These are phyloP conservation scores for Torulaspora globosa DNA, from an alignment of 1,139 yeast species.

Conservation along the genomic window DNA sequence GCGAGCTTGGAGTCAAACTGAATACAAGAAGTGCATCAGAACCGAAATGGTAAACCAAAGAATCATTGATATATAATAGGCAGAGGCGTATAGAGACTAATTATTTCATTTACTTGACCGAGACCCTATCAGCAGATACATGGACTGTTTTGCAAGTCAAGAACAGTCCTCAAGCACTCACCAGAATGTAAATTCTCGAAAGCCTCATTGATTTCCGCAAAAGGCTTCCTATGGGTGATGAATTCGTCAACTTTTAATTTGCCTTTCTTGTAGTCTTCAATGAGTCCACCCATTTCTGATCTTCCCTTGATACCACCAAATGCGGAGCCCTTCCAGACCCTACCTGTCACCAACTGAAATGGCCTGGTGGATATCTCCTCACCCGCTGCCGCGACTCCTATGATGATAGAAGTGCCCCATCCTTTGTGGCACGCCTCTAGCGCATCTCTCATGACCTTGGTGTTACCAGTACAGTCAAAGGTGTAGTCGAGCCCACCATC, in stretches of 20 bases:
- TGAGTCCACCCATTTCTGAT: slow-evolving; percentile 87
- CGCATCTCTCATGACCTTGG: slow-evolving; percentile 89
- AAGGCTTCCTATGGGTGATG: slow-evolving; percentile 81
- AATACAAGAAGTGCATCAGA: slow-evolving; percentile 21
- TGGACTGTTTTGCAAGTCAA: slow-evolving; percentile 37
- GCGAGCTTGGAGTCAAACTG: slow-evolving; percentile 16
- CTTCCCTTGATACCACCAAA: slow-evolving; percentile 99
- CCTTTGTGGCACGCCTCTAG: slow-evolving; percentile 98
- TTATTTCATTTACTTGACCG: slow-evolving; percentile 1
- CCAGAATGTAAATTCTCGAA: slow-evolving; percentile 95
- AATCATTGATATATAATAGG: neutral
- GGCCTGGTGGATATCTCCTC: slow-evolving; percentile 95
- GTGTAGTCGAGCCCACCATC: slow-evolving; percentile 97
- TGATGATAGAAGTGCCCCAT: slow-evolving; percentile 93
- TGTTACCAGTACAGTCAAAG: slow-evolving; percentile 97
- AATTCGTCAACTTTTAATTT: slow-evolving; percentile 89
- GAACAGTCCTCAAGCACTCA: slow-evolving; percentile 88
- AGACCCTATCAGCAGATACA: neutral
- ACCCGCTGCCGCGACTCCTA: slow-evolving; percentile 99
- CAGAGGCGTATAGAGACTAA: slow-evolving; percentile 2
- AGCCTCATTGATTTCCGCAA: slow-evolving; percentile 77
- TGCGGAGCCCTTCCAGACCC: slow-evolving; percentile 98
- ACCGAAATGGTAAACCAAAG: slow-evolving; percentile 18
- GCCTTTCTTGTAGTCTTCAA: slow-evolving; percentile 79
- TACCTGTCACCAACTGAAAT: slow-evolving; percentile 97